Percentiles rank a stretch among this genome's conserved stretches.
These are phyloP conservation scores for Yamadazyma philogaea DNA, from an alignment of 805 yeast genomes.

Conservation along the genomic window DNA sequence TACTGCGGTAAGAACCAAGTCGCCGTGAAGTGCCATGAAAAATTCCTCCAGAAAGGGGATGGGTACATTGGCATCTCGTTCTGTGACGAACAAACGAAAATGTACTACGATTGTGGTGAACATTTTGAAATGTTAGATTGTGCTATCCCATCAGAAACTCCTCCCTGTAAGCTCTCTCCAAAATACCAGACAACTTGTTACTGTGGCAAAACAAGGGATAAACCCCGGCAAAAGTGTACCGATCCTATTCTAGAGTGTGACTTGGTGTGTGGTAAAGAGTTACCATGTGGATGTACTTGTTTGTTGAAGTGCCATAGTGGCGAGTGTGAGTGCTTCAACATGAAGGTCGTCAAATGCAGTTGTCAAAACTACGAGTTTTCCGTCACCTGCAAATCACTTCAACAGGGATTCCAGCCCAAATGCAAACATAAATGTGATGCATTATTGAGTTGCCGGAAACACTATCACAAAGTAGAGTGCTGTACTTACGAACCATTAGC, in stretches of 20 bases:
- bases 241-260: constrained; percentile 81
- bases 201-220: constrained; percentile 64
- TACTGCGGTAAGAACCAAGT: constrained; percentile 68
- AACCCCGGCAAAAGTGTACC: constrained; percentile 56
- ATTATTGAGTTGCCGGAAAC: constrained; percentile 74
- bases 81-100: constrained; percentile 42
- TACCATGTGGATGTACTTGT: constrained; percentile 75
- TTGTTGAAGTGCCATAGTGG: constrained; percentile 73
- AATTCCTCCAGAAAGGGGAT: constrained; percentile 29
- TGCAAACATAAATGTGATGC: constrained; percentile 75
- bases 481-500: constrained; percentile 69
- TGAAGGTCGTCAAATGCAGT: constrained; percentile 52
- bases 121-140: constrained; percentile 53
- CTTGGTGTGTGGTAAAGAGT: constrained; percentile 54
- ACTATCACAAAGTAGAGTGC: constrained; percentile 66
- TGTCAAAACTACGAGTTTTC: constrained; percentile 58
- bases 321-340: constrained; percentile 61
- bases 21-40: constrained; percentile 43
- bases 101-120: constrained; percentile 59
- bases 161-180: constrained; percentile 63
- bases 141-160: constrained; percentile 42
- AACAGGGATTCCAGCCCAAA: constrained; percentile 49
- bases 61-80: constrained; percentile 32
- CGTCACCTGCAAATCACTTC: constrained; percentile 63
- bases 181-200: constrained; percentile 60